Evolutionary conservation across 768 basidiomycete species (phyloP).

Genomic region (Lactarius akahatsu): DNA sequence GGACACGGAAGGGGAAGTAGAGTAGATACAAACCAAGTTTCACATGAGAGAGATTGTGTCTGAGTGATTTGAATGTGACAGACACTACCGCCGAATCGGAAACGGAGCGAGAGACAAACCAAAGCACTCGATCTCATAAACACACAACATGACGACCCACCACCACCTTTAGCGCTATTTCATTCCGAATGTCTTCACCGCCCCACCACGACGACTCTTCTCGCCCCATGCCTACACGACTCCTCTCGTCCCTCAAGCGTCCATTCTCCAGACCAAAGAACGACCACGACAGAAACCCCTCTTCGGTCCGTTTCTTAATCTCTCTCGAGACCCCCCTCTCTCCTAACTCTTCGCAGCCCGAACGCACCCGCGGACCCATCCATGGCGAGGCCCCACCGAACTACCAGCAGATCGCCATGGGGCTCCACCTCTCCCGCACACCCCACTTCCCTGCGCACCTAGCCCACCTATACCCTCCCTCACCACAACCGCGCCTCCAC

Average conservation of each 20-base stretch:
- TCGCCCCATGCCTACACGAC: constrained; percentile 11
- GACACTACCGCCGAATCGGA: not conserved
- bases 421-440: constrained; percentile 72
- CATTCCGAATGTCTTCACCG: constrained; percentile 13
- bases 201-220: constrained; percentile 5
- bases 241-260: constrained; percentile 20
- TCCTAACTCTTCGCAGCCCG: constrained; percentile 4
- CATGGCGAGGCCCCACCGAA: constrained; percentile 52
- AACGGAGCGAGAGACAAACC: not conserved
- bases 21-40: too few species aligned
- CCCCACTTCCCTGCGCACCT: constrained; percentile 58
- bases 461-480: constrained; percentile 17
- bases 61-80: not conserved
- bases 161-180: not conserved
- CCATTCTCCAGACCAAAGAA: constrained; percentile 18
- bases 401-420: constrained; percentile 79
- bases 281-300: constrained; percentile 12
- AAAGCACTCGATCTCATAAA: not conserved
- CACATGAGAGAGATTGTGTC: too few species aligned
- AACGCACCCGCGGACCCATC: constrained; percentile 42
- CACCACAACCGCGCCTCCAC: constrained; percentile 10
- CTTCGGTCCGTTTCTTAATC: not conserved
- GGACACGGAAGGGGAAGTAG: not conserved
- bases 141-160: constrained; percentile 4
- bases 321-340: not conserved